Evolutionary conservation across 2,329 filamentous ascomycete genomes (phyloP), one percentile per base, ranked within the genome.

Genomic region (Orbilia ellipsospora): DNA sequence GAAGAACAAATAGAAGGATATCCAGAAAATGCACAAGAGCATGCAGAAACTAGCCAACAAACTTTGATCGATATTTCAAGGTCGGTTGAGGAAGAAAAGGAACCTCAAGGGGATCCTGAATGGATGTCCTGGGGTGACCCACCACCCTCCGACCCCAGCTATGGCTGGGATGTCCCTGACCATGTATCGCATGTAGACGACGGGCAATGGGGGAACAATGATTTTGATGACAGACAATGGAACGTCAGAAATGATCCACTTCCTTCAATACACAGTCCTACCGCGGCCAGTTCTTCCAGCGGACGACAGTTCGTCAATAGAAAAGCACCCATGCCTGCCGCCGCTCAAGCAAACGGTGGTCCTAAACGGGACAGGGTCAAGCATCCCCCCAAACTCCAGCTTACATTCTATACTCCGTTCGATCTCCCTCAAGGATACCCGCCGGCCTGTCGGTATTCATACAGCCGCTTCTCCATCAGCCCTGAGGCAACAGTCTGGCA

Each of bases 401-500:
- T 74, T 4, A 74, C 70, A 8, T 74, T 74, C 52, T 74, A 68
- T n/a, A 28, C 15, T 4, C 51, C 57, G 8, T 74, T 68, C 20
- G 31, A 59, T n/a, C 63, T 74, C 1, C 70, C 70, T 7, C 70
- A 51, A 52, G 56, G 48, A 26, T 64, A 55, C 45, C 70, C 70
- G 12, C 70, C 70, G 5, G 64, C 70, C 1, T 63, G 63, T 0
- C 40, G 23, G 1, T 56, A 56, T 15, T 20, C 57, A 12, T 74
- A 74, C 42, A 59, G 36, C 26, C 57, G 70, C 0, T 74, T 74
- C 23, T 74, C 70, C 5, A 52, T 74, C 15, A 31, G 50, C 18
- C 7, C 42, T 0, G 57, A 68, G n/a, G 45, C 63, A 8, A 44
- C 63, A 2, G 64, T 74, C 51, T 60, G 52, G 36, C 42, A 59